Evolutionary conservation across 805 yeast species (phyloP).

Genomic region (Candida stauntonica): DNA sequence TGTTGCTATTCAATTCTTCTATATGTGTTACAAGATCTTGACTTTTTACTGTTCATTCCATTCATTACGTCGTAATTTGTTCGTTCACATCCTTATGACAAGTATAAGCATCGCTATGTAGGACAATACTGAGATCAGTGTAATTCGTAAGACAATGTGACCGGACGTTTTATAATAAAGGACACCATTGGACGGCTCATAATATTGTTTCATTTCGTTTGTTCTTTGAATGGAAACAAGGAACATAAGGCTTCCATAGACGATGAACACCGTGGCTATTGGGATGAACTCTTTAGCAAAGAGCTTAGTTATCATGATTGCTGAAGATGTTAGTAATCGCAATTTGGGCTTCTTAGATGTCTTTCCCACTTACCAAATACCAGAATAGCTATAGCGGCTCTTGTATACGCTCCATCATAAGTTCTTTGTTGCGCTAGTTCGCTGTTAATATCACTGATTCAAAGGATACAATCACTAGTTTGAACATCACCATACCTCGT

Average conservation of each 20-base stretch:
- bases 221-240: slow-evolving; percentile 33
- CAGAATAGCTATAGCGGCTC: background rate
- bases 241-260: slow-evolving; percentile 49
- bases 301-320: slow-evolving; percentile 55
- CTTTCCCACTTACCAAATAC: background rate
- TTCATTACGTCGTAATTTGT: background rate
- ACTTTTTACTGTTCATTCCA: too few relatives aligned
- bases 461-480: background rate
- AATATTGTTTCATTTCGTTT: slow-evolving; percentile 33
- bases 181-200: slow-evolving; percentile 33
- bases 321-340: slow-evolving; percentile 16
- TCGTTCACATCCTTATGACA: slow-evolving; percentile 36
- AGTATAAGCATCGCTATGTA: slow-evolving; percentile 50
- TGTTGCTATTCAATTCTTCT: too few relatives aligned
- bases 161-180: slow-evolving; percentile 57
- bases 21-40: background rate
- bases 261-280: slow-evolving; percentile 60
- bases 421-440: slow-evolving; percentile 10
- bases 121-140: slow-evolving; percentile 44
- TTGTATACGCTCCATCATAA: background rate
- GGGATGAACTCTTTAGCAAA: slow-evolving; percentile 62
- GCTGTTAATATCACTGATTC: background rate
- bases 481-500: slow-evolving; percentile 9
- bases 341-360: too few relatives aligned
- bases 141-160: slow-evolving; percentile 48